Conservation (phyloP, 192 early-diverging fungal species). For the Entophlyctis helioformis region DNA sequence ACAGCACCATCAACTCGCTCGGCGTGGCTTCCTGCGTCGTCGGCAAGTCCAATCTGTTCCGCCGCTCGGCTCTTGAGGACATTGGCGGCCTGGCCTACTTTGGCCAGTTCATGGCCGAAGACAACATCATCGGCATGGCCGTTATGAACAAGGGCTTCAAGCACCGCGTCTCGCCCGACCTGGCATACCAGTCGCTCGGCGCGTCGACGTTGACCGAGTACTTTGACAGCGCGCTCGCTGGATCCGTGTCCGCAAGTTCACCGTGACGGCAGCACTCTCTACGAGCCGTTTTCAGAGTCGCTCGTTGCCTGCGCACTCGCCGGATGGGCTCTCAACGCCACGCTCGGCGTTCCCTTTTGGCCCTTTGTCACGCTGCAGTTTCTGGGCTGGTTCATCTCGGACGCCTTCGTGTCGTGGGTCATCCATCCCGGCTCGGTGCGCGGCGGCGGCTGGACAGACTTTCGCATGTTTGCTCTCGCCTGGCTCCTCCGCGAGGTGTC, state of each 20-base stretch:
- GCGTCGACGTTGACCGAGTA: conserved; percentile 65
- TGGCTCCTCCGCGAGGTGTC: conserved; percentile 76
- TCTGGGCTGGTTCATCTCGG: conserved; percentile 43
- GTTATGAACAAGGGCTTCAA: conserved; percentile 65
- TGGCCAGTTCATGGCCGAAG: conserved; percentile 87
- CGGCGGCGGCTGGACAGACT: conserved; percentile 1
- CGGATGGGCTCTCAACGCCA: conserved; percentile 48
- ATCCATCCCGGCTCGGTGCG: conserved; percentile 38
- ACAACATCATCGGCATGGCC: conserved; percentile 84
- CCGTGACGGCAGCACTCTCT: conserved; percentile 77
- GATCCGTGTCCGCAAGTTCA: conserved; percentile 90
- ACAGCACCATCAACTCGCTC: conserved; percentile 81
- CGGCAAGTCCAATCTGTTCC: conserved; percentile 91
- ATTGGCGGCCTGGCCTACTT: conserved; percentile 75
- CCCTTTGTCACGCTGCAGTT: conserved; percentile 39
- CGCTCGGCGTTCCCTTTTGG: conserved; percentile 35
- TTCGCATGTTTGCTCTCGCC: conserved; percentile 44
- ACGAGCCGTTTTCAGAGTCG: conserved; percentile 90
- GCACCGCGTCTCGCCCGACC: conserved; percentile 80
- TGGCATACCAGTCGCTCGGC: conserved; percentile 77
- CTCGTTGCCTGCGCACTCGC: conserved; percentile 62
- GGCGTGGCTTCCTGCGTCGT: conserved; percentile 79
- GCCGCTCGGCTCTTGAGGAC: conserved; percentile 64
- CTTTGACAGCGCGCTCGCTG: conserved; percentile 78
- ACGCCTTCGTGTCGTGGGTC: too few relatives aligned